These are phyloP conservation scores for Leccinum longicurvipes DNA, from an alignment of 768 basidiomycete genomes.

Conservation along the genomic window DNA sequence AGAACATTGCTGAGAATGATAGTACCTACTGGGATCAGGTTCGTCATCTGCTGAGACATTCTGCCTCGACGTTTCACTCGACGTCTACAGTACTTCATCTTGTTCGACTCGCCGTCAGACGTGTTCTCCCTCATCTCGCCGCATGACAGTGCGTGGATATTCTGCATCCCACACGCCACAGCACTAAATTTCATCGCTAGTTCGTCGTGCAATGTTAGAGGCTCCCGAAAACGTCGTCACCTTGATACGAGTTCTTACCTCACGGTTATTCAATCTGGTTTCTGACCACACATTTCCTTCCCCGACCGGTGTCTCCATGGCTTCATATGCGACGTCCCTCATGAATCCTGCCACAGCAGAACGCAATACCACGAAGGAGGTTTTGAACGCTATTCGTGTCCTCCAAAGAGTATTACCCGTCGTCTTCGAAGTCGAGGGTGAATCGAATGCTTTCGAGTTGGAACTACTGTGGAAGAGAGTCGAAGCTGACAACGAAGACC, in stretches of 20 bases:
- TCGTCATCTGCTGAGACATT: constrained; percentile 19
- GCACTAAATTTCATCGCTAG: constrained; percentile 37
- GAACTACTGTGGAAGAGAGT: constrained; percentile 81
- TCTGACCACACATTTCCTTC: constrained; percentile 81
- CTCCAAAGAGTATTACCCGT: constrained; percentile 87
- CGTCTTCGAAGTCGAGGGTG: constrained; percentile 78
- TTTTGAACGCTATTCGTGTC: constrained; percentile 88
- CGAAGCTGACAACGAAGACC: constrained; percentile 41
- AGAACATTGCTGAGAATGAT: constrained; percentile 77
- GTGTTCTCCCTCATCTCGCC: constrained; percentile 87
- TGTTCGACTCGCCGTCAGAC: constrained; percentile 89
- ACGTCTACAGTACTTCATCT: constrained; percentile 60
- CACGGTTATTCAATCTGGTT: constrained; percentile 69
- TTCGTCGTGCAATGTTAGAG: constrained; percentile 75
- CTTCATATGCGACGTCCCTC: constrained; percentile 67
- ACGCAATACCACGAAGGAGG: constrained; percentile 77
- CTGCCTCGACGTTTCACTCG: background rate
- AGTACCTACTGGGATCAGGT: constrained; percentile 94
- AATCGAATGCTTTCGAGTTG: constrained; percentile 68
- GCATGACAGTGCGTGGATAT: constrained; percentile 64
- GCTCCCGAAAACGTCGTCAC: constrained; percentile 87
- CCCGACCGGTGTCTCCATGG: constrained; percentile 49
- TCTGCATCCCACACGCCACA: background rate
- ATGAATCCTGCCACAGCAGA: constrained; percentile 57
- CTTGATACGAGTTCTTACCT: constrained; percentile 67